phyloP scores from a whole-genome alignment of 805 yeast species.

The Spathaspora gorwiae region DNA sequence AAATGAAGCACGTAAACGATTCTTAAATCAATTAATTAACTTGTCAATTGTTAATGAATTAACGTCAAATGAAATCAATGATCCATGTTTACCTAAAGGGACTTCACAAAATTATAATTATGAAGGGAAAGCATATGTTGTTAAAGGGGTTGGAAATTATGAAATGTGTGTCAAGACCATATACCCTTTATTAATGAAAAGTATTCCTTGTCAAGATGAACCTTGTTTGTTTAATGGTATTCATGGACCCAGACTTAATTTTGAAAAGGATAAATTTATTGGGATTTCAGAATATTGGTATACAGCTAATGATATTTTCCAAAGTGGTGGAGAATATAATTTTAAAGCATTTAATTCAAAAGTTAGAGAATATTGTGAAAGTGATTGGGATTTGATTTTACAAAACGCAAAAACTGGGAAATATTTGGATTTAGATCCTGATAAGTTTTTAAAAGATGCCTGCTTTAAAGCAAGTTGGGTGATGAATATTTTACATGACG shows the following conservation, averaged over 20 bases:
- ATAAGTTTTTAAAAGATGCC: slow-evolving; percentile 55
- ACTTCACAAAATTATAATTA: slow-evolving; percentile 45
- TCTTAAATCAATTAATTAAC: slow-evolving; percentile 51
- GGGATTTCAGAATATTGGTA: slow-evolving; percentile 98
- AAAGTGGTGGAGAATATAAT: slow-evolving; percentile 84
- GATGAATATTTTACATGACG: slow-evolving; percentile 82
- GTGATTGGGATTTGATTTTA: slow-evolving; percentile 60
- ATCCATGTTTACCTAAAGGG: slow-evolving; percentile 79
- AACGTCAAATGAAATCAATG: slow-evolving; percentile 35
- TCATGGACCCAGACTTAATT: slow-evolving; percentile 87
- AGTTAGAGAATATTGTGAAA: slow-evolving; percentile 69
- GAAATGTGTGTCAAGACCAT: slow-evolving; percentile 65
- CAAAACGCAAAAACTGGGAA: slow-evolving; percentile 49
- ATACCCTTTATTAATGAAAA: slow-evolving; percentile 73
- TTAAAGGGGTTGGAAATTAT: slow-evolving; percentile 76
- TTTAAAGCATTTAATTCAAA: slow-evolving; percentile 62
- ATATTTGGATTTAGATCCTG: slow-evolving; percentile 53
- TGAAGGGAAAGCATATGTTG: slow-evolving; percentile 43
- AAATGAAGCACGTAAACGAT: slow-evolving; percentile 81
- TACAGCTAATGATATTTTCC: slow-evolving; percentile 87
- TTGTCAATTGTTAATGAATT: slow-evolving; percentile 16
- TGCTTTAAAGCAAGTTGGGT: slow-evolving; percentile 98
- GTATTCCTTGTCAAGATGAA: slow-evolving; percentile 75
- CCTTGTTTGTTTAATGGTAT: slow-evolving; percentile 95
- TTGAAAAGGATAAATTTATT: slow-evolving; percentile 72